Evolutionary conservation across 192 early-diverging fungal genomes (phyloP).

Genomic region (Oehlia diaphana): DNA sequence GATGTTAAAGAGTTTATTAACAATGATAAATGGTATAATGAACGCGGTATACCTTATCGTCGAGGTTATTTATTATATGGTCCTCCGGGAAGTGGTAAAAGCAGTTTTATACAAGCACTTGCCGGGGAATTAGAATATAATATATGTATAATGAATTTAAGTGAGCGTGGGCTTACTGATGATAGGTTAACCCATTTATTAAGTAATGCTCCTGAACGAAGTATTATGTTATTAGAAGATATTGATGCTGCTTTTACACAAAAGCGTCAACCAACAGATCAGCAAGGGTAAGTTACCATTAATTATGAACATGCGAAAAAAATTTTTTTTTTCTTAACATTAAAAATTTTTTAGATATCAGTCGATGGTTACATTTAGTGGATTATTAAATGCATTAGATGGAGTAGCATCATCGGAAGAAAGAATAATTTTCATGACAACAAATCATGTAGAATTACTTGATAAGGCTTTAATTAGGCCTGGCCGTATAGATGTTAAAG

Average conservation of each 20-base stretch:
- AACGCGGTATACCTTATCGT: conserved; percentile 87
- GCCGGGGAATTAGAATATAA: conserved; percentile 87
- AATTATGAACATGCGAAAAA: background rate
- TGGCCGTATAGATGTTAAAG: conserved; percentile 76
- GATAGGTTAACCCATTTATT: conserved; percentile 80
- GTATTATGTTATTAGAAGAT: conserved; percentile 80
- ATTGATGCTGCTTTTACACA: conserved; percentile 84
- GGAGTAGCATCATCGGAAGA: conserved; percentile 86
- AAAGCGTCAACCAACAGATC: conserved; percentile 58
- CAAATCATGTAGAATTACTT: conserved; percentile 78
- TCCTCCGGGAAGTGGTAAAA: conserved; percentile 88
- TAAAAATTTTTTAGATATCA: conserved; percentile 46
- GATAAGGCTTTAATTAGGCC: conserved; percentile 81
- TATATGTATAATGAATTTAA: conserved; percentile 85
- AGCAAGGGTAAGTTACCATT: conserved; percentile 57
- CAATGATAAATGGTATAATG: conserved; percentile 81
- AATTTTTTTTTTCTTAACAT: background rate
- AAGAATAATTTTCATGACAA: conserved; percentile 90
- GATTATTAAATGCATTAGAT: conserved; percentile 86
- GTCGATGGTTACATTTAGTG: conserved; percentile 84
- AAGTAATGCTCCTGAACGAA: conserved; percentile 77
- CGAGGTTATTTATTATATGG: conserved; percentile 88
- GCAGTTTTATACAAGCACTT: conserved; percentile 89
- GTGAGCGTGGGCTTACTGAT: conserved; percentile 80
- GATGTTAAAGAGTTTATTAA: conserved; percentile 76